phyloP scores from a whole-genome alignment of 2,329 filamentous ascomycete species.

The Trichoderma brevicompactum region DNA sequence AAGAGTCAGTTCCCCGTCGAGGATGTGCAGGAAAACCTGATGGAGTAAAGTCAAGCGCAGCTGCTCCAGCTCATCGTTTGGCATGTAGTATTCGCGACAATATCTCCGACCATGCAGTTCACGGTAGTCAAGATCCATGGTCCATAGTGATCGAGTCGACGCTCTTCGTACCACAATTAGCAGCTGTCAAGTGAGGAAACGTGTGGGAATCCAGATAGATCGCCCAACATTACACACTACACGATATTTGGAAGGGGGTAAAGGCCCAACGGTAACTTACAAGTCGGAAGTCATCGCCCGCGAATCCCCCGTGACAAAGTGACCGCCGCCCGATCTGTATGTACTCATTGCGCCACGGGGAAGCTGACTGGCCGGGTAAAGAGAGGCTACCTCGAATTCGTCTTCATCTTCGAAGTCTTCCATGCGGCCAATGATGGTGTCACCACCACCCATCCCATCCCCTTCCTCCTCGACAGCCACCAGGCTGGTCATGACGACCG shows the following conservation, averaged over 20 bases:
- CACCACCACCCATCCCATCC: constrained; percentile 32
- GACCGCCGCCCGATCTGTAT: constrained; percentile 45
- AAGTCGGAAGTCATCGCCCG: constrained; percentile 38
- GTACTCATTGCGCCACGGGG: constrained; percentile 42
- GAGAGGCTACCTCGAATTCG: constrained; percentile 44
- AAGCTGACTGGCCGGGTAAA: constrained; percentile 50
- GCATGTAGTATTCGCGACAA: constrained; percentile 66
- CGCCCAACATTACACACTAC: background rate
- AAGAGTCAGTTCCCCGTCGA: constrained; percentile 52
- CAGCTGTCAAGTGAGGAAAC: background rate
- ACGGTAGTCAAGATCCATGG: constrained; percentile 58
- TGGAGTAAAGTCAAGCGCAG: constrained; percentile 65
- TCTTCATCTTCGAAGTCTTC: constrained; percentile 34
- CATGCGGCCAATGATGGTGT: background rate
- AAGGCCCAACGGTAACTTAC: constrained; percentile 42
- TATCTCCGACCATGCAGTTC: constrained; percentile 66
- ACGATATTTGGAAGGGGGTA: background rate
- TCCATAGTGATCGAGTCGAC: constrained; percentile 54
- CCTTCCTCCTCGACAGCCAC: constrained; percentile 43
- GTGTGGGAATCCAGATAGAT: background rate
- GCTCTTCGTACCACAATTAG: constrained; percentile 37
- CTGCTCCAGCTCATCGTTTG: constrained; percentile 68
- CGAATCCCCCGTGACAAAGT: constrained; percentile 40
- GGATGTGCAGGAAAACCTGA: constrained; percentile 62
- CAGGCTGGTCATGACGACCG: constrained; percentile 47